Evolutionary conservation across 2,329 filamentous ascomycete species (phyloP), one percentile per base, ranked within the genome.

Genomic region (Penicillium freii): DNA sequence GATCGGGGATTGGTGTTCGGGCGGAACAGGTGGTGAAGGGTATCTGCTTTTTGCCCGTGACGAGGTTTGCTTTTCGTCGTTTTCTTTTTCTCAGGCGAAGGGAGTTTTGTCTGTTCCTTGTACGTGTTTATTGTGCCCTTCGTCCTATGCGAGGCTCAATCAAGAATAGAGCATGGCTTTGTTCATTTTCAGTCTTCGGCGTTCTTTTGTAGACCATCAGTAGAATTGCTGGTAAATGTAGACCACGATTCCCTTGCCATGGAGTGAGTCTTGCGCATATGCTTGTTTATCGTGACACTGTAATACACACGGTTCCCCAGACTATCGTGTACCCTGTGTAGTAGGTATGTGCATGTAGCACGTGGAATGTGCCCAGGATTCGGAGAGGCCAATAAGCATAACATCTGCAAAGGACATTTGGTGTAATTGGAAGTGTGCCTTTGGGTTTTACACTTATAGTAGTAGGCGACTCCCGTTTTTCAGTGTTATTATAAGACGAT

Each of bases 61-160:
- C 60, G 63, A 62, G 62, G 62, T 64, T 64, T 63, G 59, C 64
- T 66, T 61, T 64, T 63, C 64, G 58, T 51, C 59, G 43, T 60
- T 58, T 59, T 51, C 6, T 17, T 51, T 55, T 33, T 44, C 25
- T 21, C 46, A 45, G 69, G 69, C 68, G 69, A 70, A 65, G 60
- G 66, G 68, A 60, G 65, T 69, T 56, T n/a, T 62, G 44, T 64
- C 51, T 67, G 60, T 64, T 66, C 58, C 54, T 71, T 76, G 71
- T 71, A 67, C 65, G 29, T 57, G 49, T 47, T 61, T 68, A 61
- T 65, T 63, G 57, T 62, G 57, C 47, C 43, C 54, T 66, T 57
- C 45, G 56, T 63, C 55, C 58, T 64, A 57, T 57, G 57, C 54
- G 52, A 56, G 53, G 57, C 57, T 46, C 58, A 57, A 27, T 57